A percentile compares a stretch with the other conserved stretches of the same genome.
phyloP scores from a whole-genome alignment of 2,329 filamentous ascomycete species.

The Pestalotiopsis sp. region DNA sequence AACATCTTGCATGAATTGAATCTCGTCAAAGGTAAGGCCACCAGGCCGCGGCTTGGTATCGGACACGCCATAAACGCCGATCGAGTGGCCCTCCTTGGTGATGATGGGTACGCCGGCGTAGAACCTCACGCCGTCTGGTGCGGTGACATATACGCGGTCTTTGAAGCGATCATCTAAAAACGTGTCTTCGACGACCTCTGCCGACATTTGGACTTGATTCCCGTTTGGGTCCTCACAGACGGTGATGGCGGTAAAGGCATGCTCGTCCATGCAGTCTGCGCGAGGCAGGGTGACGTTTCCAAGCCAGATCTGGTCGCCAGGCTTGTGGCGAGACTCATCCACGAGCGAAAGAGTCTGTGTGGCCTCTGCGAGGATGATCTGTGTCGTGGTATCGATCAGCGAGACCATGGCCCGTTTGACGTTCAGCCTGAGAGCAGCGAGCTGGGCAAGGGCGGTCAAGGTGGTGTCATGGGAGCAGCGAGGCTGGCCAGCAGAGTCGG shows the following conservation, averaged over 20 bases:
- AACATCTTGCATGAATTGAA: slow-evolving; percentile 59
- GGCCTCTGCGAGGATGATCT: slow-evolving; percentile 55
- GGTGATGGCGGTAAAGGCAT: slow-evolving; percentile 17
- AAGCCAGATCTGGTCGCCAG: slow-evolving; percentile 27
- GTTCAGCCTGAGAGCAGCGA: slow-evolving; percentile 45
- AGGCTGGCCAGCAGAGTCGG: slow-evolving; percentile 18
- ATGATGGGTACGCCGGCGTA: slow-evolving; percentile 22
- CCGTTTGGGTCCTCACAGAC: slow-evolving; percentile 20
- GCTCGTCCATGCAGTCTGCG: slow-evolving; percentile 23
- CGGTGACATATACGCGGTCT: slow-evolving; percentile 4
- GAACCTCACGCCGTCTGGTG: slow-evolving; percentile 22
- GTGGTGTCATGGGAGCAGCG: slow-evolving; percentile 37
- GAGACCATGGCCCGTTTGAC: slow-evolving; percentile 49
- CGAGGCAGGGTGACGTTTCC: slow-evolving; percentile 24
- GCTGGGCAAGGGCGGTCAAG: slow-evolving; percentile 53
- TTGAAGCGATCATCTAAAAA: slow-evolving; percentile 31
- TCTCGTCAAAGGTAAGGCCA: slow-evolving; percentile 48
- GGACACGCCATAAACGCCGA: slow-evolving; percentile 21
- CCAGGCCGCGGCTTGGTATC: slow-evolving; percentile 34
- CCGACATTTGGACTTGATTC: slow-evolving; percentile 18
- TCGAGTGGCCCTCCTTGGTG: slow-evolving; percentile 17
- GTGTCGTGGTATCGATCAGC: slow-evolving; percentile 49
- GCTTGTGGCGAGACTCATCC: slow-evolving; percentile 30
- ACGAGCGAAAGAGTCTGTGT: slow-evolving; percentile 42
- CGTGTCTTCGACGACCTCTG: slow-evolving; percentile 38